These are phyloP conservation scores for Boletus rex-veris DNA, from an alignment of 768 basidiomycete genomes.

Conservation along the genomic window DNA sequence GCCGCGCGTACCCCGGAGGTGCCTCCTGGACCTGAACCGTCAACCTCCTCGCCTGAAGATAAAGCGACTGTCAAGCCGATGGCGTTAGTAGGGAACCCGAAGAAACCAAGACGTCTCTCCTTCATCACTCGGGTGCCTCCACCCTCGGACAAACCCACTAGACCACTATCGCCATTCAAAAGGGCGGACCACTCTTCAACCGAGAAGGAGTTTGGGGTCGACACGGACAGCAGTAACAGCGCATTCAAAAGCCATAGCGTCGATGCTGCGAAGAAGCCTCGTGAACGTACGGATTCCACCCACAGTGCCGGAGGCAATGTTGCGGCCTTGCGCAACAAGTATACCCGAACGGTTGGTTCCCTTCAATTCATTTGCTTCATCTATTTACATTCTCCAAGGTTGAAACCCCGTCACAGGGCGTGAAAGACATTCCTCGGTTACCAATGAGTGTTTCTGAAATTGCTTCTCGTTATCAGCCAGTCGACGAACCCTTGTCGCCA, in stretches of 20 bases:
- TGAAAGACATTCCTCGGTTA: conserved; percentile 59
- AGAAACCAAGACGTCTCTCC: conserved; percentile 20
- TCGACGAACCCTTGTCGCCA: conserved; percentile 43
- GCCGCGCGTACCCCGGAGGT: neutral
- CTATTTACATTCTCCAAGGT: conserved; percentile 35
- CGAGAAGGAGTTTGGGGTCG: conserved; percentile 36
- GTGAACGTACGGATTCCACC: conserved; percentile 53
- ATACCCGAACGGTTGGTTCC: conserved; percentile 50
- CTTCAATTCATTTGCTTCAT: neutral
- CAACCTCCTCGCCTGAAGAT: neutral
- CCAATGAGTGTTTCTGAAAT: conserved; percentile 62
- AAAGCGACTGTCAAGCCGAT: neutral
- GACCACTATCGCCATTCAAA: conserved; percentile 22
- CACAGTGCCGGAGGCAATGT: conserved; percentile 58
- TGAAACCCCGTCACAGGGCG: conserved; percentile 49
- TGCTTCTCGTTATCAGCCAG: conserved; percentile 57
- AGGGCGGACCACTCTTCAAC: conserved; percentile 10
- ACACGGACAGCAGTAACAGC: conserved; percentile 16
- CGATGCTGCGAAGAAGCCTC: conserved; percentile 30
- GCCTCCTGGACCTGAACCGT: neutral
- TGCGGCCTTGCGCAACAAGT: conserved; percentile 65
- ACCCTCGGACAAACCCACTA: conserved; percentile 13
- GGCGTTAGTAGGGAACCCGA: neutral
- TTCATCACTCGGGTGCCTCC: conserved; percentile 18
- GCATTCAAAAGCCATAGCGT: conserved; percentile 28